Conservation (phyloP, 140 eudicot genomes). For the Senecio squalidus region DNA sequence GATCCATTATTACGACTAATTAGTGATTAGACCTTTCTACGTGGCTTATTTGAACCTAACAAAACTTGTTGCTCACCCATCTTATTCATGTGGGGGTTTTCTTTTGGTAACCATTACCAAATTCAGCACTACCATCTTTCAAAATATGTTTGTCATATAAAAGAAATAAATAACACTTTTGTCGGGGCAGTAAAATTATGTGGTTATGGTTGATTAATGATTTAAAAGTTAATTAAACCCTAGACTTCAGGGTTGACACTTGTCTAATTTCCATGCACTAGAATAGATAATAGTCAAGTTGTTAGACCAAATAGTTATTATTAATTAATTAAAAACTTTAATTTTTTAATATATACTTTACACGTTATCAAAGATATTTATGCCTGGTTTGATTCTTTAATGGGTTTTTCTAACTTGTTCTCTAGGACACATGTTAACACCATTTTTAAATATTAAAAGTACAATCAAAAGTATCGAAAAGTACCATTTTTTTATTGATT, state of each 20-base stretch:
- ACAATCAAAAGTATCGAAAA: no score
- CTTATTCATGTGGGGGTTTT: no score
- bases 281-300: conserved; percentile 8
- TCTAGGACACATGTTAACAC: no score
- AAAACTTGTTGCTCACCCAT: background rate
- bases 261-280: conserved; percentile 8
- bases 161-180: background rate
- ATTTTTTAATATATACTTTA: conserved; percentile 5
- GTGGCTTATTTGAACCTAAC: background rate
- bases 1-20: no score
- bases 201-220: conserved; percentile 1
- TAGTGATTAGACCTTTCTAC: background rate
- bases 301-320: conserved; percentile 5
- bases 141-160: background rate
- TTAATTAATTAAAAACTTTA: background rate
- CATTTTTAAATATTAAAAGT: no score
- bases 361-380: background rate
- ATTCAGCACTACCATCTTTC: conserved; percentile 1
- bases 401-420: no score
- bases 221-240: no score
- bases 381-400: background rate
- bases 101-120: conserved; percentile 13
- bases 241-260: no score
- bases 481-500: no score
- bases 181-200: conserved; percentile 2